phyloP scores from a whole-genome alignment of 495 filamentous ascomycete species.

The Hyaloscypha hepaticicola region DNA sequence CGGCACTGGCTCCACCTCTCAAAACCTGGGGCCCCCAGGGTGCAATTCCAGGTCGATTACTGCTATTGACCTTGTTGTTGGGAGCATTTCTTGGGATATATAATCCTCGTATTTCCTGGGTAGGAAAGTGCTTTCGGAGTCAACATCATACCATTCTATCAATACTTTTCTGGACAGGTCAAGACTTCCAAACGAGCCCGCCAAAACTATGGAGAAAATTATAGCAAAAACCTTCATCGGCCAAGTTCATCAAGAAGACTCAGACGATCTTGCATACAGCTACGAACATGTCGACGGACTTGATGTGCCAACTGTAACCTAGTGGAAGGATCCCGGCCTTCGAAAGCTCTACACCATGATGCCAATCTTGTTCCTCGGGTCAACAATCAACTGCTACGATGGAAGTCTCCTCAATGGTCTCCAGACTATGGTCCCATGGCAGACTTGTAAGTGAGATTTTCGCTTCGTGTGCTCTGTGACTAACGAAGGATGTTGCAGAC shows the following conservation, averaged over 20 bases:
- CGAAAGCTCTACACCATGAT: slow-evolving; percentile 37
- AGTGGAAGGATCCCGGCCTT: slow-evolving; percentile 30
- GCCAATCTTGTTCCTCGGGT: slow-evolving; percentile 32
- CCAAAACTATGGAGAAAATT: background rate
- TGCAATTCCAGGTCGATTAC: background rate
- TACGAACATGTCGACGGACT: background rate
- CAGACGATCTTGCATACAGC: background rate
- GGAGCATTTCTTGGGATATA: background rate
- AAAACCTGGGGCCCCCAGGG: background rate
- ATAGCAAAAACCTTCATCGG: background rate
- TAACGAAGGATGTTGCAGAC: background rate
- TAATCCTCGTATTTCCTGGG: background rate
- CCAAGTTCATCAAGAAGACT: background rate
- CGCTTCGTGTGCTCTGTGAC: background rate
- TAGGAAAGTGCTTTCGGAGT: background rate
- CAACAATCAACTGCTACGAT: slow-evolving; percentile 3
- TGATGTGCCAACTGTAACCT: background rate
- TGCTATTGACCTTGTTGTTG: background rate
- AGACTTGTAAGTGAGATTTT: background rate
- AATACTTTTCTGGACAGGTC: background rate
- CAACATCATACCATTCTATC: too few relatives aligned
- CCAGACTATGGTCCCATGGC: slow-evolving; percentile 3
- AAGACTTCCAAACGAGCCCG: background rate
- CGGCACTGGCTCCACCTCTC: background rate
- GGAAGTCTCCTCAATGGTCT: slow-evolving; percentile 10